phyloP scores from a whole-genome alignment of 108 stramenopile genomes.

The Stephanodiscus minutulus region DNA sequence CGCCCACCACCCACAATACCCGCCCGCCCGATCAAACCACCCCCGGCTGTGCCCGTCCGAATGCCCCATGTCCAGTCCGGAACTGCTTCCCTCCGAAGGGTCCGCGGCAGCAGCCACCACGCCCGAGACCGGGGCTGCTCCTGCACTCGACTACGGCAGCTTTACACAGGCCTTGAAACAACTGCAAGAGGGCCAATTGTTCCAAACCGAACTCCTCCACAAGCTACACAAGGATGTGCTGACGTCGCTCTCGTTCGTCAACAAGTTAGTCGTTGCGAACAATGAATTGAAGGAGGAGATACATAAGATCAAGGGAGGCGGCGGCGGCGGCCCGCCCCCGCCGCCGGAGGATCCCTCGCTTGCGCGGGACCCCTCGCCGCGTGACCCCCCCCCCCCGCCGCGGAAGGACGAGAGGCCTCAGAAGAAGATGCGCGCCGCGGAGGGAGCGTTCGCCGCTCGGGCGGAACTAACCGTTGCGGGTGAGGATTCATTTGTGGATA shows the following conservation, averaged over 20 bases:
- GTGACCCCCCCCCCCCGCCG: background rate
- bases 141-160: too few relatives aligned
- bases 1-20: too few relatives aligned
- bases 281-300: constrained; percentile 34
- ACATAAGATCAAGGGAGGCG: constrained; percentile 7
- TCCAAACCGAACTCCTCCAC: constrained; percentile 27
- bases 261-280: constrained; percentile 29
- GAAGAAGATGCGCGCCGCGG: too few relatives aligned
- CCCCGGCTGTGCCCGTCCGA: too few relatives aligned
- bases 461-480: too few relatives aligned
- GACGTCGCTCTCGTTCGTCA: constrained; percentile 27
- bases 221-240: constrained; percentile 31
- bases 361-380: background rate
- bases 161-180: too few relatives aligned
- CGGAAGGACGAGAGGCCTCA: background rate
- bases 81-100: too few relatives aligned
- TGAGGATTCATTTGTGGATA: too few relatives aligned
- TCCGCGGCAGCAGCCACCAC: too few relatives aligned
- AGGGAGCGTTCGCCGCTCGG: too few relatives aligned
- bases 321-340: background rate
- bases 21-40: too few relatives aligned
- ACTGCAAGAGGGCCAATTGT: constrained; percentile 25
- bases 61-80: too few relatives aligned
- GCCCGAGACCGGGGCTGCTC: constrained; percentile 6
- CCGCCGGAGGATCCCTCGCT: constrained; percentile 8